Percentiles rank a stretch among this genome's conserved stretches.
phyloP scores from a whole-genome alignment of 2,329 filamentous ascomycete genomes.

The Colletotrichum salicis region DNA sequence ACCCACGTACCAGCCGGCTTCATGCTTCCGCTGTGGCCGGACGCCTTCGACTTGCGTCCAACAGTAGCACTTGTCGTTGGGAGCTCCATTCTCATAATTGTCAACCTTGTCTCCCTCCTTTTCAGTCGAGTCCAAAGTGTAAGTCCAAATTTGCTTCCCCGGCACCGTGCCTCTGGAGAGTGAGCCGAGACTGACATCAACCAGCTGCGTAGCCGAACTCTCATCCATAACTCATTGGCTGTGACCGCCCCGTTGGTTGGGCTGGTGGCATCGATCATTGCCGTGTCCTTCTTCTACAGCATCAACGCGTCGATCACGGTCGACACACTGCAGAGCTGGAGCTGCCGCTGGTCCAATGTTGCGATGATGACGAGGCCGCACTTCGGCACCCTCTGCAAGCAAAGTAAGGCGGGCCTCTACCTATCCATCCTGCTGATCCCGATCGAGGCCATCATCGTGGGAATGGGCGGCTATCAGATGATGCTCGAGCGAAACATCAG shows the following conservation, averaged over 20 bases:
- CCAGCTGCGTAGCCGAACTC: constrained; percentile 22
- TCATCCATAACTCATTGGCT: constrained; percentile 34
- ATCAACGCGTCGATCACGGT: constrained; percentile 62
- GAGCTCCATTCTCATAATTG: constrained; percentile 59
- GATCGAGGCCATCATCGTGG: constrained; percentile 62
- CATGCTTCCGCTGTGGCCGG: constrained; percentile 67
- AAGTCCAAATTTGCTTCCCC: constrained; percentile 43
- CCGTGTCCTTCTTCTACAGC: constrained; percentile 67
- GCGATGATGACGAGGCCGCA: constrained; percentile 63
- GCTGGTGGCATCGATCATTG: constrained; percentile 57
- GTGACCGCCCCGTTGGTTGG: constrained; percentile 44
- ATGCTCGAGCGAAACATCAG: constrained; percentile 55
- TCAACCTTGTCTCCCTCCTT: constrained; percentile 59
- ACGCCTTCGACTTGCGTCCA: constrained; percentile 65
- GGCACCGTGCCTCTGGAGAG: not conserved
- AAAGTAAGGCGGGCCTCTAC: constrained; percentile 65
- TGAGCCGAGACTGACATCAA: not conserved
- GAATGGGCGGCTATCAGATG: constrained; percentile 56
- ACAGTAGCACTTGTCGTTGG: constrained; percentile 65
- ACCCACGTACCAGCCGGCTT: constrained; percentile 61
- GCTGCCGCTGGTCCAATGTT: constrained; percentile 68
- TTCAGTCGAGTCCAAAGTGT: constrained; percentile 62
- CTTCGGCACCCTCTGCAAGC: constrained; percentile 66
- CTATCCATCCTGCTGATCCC: constrained; percentile 67
- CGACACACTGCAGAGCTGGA: constrained; percentile 71